phyloP scores from a whole-genome alignment of 176 grass and related monocot species.

The Cymbopogon citratus region DNA sequence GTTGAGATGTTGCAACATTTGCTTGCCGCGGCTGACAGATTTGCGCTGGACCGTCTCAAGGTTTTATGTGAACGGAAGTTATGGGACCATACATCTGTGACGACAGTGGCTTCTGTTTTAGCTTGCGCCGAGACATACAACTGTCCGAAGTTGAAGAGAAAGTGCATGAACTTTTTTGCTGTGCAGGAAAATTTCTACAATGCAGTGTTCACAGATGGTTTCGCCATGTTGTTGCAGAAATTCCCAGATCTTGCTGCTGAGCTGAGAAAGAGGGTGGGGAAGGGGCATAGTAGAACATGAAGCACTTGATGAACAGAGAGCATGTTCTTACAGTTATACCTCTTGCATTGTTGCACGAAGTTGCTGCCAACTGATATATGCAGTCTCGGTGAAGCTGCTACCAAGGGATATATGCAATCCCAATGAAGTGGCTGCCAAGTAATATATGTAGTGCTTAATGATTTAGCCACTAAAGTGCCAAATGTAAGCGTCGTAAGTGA shows the following conservation, averaged over 20 bases:
- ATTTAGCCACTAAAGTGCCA: background rate
- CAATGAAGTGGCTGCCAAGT: background rate
- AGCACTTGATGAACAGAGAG: background rate
- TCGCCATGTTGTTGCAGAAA: background rate
- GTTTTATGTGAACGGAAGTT: constrained; percentile 28
- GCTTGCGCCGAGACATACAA: constrained; percentile 37
- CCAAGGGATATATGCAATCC: background rate
- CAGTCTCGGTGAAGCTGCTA: background rate
- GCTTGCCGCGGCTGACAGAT: constrained; percentile 45
- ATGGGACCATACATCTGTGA: constrained; percentile 6
- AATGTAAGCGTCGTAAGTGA: background rate
- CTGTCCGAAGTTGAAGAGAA: constrained; percentile 37
- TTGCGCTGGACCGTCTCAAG: constrained; percentile 42
- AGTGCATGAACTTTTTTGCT: constrained; percentile 35
- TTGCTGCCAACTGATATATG: background rate
- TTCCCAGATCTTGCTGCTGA: constrained; percentile 7
- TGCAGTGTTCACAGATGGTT: constrained; percentile 11
- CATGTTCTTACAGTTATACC: background rate
- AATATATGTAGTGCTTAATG: background rate
- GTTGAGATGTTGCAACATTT: background rate
- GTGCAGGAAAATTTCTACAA: constrained; percentile 34
- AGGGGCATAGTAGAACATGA: background rate
- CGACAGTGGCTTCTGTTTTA: constrained; percentile 22
- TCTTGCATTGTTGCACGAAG: background rate
- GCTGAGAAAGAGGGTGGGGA: background rate